These are phyloP conservation scores for Chalciporus piperatus DNA, from an alignment of 768 basidiomycete species.

Conservation along the genomic window DNA sequence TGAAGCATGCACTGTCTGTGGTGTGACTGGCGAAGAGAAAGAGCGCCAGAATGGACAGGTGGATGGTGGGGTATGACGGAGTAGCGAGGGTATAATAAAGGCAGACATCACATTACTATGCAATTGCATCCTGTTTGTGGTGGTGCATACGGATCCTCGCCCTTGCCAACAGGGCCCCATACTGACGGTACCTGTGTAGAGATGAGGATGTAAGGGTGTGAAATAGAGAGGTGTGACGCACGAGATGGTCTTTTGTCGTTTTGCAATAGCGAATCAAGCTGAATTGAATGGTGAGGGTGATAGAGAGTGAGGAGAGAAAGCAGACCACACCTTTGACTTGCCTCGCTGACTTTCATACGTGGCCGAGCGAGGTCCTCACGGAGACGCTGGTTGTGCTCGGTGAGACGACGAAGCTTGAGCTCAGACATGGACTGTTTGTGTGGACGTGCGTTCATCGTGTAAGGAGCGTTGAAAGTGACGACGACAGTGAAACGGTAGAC, in stretches of 20 bases:
- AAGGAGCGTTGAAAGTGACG: conserved; percentile 1
- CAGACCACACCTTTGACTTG: conserved; percentile 64
- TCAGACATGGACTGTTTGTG: conserved; percentile 97
- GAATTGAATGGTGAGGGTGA: conserved; percentile 6
- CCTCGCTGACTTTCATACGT: conserved; percentile 90
- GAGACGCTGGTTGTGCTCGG: conserved; percentile 90
- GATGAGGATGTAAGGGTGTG: background rate
- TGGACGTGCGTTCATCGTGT: conserved; percentile 66
- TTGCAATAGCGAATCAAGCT: conserved; percentile 95
- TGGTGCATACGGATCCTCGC: conserved; percentile 91
- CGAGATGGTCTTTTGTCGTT: conserved; percentile 86
- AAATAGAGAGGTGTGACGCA: conserved; percentile 37
- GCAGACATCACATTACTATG: conserved; percentile 59
- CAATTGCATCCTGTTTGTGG: conserved; percentile 73
- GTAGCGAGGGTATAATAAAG: conserved; percentile 31
- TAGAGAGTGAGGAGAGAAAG: background rate
- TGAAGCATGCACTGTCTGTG: conserved; percentile 5
- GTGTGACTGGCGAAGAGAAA: conserved; percentile 9
- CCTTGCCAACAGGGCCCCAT: conserved; percentile 89
- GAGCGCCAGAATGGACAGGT: conserved; percentile 3
- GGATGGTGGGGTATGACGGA: conserved; percentile 30
- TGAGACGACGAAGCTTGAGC: conserved; percentile 90
- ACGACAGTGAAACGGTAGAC: background rate
- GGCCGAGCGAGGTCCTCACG: conserved; percentile 87
- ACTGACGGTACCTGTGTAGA: conserved; percentile 75